A percentile compares a stretch with the other conserved stretches of the same genome.
phyloP scores from a whole-genome alignment of 805 yeast species.

The Yarrowia keelungensis region DNA sequence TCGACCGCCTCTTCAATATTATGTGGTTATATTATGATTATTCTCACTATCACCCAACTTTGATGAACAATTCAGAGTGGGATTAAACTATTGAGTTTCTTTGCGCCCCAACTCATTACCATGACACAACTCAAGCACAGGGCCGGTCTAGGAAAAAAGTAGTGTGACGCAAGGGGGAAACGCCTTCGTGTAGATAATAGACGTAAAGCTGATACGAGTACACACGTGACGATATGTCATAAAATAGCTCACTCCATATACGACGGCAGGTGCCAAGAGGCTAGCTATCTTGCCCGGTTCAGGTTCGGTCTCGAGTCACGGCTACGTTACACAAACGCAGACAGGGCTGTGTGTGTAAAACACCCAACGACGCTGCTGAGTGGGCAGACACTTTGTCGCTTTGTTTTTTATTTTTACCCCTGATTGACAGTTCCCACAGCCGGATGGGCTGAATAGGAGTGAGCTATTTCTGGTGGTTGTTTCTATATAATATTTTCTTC shows the following conservation, averaged over 20 bases:
- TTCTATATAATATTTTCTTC: conserved; percentile 2
- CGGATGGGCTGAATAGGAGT: conserved; percentile 18
- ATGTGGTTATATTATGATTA: neutral
- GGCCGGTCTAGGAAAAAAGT: conserved; percentile 27
- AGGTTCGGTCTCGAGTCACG: too few species aligned
- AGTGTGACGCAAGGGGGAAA: conserved; percentile 31
- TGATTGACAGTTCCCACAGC: conserved; percentile 23
- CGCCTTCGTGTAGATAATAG: conserved; percentile 2
- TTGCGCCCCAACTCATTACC: conserved; percentile 25
- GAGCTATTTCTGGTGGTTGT: conserved; percentile 9
- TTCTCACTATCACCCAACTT: conserved; percentile 1
- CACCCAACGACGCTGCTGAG: too few species aligned
- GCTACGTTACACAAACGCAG: too few species aligned
- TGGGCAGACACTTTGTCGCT: neutral
- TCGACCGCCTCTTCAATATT: neutral
- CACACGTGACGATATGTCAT: neutral
- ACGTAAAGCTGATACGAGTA: neutral
- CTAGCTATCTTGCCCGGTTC: too few species aligned
- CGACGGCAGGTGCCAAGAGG: neutral
- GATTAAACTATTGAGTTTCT: conserved; percentile 2
- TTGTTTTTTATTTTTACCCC: conserved; percentile 12
- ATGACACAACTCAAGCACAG: neutral
- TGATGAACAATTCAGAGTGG: neutral
- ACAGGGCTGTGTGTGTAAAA: neutral
- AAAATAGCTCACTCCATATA: neutral